Evolutionary conservation across 1,284 basidiomycete species (phyloP), one percentile per base, ranked within the genome.

Genomic region (Chiua sp.): DNA sequence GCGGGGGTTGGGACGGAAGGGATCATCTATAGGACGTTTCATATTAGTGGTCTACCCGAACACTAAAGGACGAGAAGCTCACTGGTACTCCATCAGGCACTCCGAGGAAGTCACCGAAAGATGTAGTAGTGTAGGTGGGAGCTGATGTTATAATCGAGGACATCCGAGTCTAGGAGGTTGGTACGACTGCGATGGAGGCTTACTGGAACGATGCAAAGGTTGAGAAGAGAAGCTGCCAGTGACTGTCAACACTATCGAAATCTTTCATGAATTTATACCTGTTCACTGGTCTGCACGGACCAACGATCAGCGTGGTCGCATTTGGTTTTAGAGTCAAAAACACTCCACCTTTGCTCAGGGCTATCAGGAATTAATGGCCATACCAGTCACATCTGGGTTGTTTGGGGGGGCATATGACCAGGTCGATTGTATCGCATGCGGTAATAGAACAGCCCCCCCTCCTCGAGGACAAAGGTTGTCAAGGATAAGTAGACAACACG

Each of bases 101-200:
- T n/a, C n/a, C n/a, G n/a, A n/a, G n/a, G n/a, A n/a, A n/a, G 11
- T 73, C 71, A 47, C 72, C 42, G n/a, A 72, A 71, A 2, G 70
- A 67, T 4, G 64, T n/a, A 20, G 55, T n/a, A n/a, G 67, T 63
- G 33, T 52, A 61, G 10, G 10, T 32, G 30, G 57, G 16, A 4
- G 58, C 65, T 44, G 23, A 11, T 16, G 8, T 4, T 42, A 42
- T 10, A 18, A 39, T 56, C 28, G 22, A 7, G 15, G 18, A 35
- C 47, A 18, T 49, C 55, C 59, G 30, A 47, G 20, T 18, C 16
- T 7, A 23, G 30, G 30, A 10, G 30, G 30, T 32, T 10, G 39
- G 39, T 42, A 42, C 39, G 18, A n/a, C 35, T 4, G 13, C 13
- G 16, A 37, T 7, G 13, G 18, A 20, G 28, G 28, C 33, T 55